Evolutionary conservation across 1,139 yeast genomes (phyloP), one percentile per base, ranked within the genome.

Genomic region (Yamadazyma taylorii): DNA sequence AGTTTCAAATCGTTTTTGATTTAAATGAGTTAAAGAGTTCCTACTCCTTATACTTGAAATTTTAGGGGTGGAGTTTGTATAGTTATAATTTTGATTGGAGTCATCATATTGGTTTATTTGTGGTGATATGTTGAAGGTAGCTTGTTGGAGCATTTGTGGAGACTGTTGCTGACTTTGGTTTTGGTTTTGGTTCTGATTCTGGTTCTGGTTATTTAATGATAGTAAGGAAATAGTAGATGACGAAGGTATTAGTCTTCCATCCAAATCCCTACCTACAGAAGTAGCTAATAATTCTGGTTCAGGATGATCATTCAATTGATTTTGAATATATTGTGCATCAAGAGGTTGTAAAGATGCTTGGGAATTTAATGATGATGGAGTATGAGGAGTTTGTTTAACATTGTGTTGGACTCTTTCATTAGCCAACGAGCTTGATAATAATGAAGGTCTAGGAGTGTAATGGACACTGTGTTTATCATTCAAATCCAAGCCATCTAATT

Each of bases 211-310:
- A 42, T 60, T 75, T 37, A 78, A 58, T 1, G 80, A 75, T 11
- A 78, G 59, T 7, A 78, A 57, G 12, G 81, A 75, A 2, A 78
- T 78, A 15, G 73, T 69, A 9, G 81, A 76, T 5, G 79, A 69
- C 4, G 80, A 74, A 5, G 81, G 81, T 15, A 77, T 67, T 28
- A 78, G 49, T 21, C 69, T 52, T 1, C 80, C 81, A 22, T 71
- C 75, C 25, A 63, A 53, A 33, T 74, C 78, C 24, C 65, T 66
- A 1, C 80, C 81, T 9, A 75, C 79, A 0, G 81, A 75, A 3
- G 76, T 69, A 1, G 82, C 82, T 35, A 75, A 56, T 27, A 78
- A 57, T 42, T 66, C 71, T 0, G 82, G 82, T 38, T 78, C 80
- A 1, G 77, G 77, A 41, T 73, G 78, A 25, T 63, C 73, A 23